A percentile compares a stretch with the other conserved stretches of the same genome.
phyloP scores from a whole-genome alignment of 1,284 basidiomycete genomes.

The Flammula alnicola region DNA sequence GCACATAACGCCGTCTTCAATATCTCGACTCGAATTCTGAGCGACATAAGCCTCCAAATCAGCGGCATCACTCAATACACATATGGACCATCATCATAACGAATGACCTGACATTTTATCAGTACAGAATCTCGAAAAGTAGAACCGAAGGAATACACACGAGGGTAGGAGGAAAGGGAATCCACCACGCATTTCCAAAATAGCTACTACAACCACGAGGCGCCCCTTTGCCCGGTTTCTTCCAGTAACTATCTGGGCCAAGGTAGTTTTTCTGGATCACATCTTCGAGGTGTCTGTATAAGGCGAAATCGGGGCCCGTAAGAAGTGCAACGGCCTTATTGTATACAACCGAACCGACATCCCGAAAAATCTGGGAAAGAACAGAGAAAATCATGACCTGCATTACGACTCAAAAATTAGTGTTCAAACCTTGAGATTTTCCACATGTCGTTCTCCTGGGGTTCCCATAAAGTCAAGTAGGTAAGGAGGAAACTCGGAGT shows the following conservation, averaged over 20 bases:
- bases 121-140: background rate
- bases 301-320: slow-evolving; percentile 51
- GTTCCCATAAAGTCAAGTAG: slow-evolving; percentile 70
- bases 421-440: slow-evolving; percentile 73
- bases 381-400: background rate
- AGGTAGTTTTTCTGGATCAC: slow-evolving; percentile 59
- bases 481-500: slow-evolving; percentile 73
- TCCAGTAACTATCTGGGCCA: slow-evolving; percentile 77
- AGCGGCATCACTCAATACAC: slow-evolving; percentile 49
- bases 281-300: slow-evolving; percentile 50
- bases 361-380: slow-evolving; percentile 61
- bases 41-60: slow-evolving; percentile 66
- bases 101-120: slow-evolving; percentile 57
- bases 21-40: slow-evolving; percentile 63
- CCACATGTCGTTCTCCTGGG: slow-evolving; percentile 76
- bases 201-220: slow-evolving; percentile 44
- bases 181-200: slow-evolving; percentile 80
- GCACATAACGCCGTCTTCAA: slow-evolving; percentile 62
- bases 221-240: slow-evolving; percentile 33
- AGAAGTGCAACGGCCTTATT: slow-evolving; percentile 50
- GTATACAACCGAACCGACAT: slow-evolving; percentile 62
- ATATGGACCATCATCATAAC: slow-evolving; percentile 69
- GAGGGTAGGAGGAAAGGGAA: slow-evolving; percentile 77
- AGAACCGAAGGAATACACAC: slow-evolving; percentile 40
- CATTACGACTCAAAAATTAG: slow-evolving; percentile 9